Evolutionary conservation across 495 filamentous ascomycete genomes (phyloP).

Genomic region (Talaromyces stipitatus): DNA sequence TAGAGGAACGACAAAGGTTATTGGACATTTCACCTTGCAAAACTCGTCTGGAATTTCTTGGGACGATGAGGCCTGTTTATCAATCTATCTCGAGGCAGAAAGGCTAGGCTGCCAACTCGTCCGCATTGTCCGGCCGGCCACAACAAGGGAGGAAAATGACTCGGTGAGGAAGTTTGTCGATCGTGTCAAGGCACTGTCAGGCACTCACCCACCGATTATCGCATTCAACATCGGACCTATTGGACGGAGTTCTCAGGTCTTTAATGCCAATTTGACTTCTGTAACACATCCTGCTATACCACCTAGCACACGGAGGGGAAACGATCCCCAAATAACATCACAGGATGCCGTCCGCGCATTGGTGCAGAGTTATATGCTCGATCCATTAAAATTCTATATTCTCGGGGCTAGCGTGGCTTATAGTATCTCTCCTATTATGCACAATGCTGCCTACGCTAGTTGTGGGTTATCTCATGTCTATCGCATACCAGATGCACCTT

Average conservation of each 20-base stretch:
- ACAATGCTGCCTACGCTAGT: conserved; percentile 63
- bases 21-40: conserved; percentile 55
- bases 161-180: conserved; percentile 47
- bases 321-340: conserved; percentile 42
- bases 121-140: conserved; percentile 57
- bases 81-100: conserved; percentile 49
- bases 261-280: conserved; percentile 59
- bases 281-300: conserved; percentile 61
- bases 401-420: conserved; percentile 66
- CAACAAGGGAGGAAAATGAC: conserved; percentile 50
- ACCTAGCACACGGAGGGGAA: conserved; percentile 15
- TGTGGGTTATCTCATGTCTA: conserved; percentile 69
- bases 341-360: conserved; percentile 50
- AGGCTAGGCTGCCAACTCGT: conserved; percentile 63
- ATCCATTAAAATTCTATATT: conserved; percentile 67
- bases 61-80: conserved; percentile 51
- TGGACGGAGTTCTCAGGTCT: conserved; percentile 59
- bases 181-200: conserved; percentile 31
- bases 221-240: conserved; percentile 66
- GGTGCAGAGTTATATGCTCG: conserved; percentile 48
- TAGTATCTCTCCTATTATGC: conserved; percentile 73
- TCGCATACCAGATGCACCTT: conserved; percentile 53
- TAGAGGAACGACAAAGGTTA: conserved; percentile 65
- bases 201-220: conserved; percentile 47
- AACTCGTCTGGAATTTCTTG: conserved; percentile 47